Percentiles rank a stretch among this genome's conserved stretches.
Conservation (phyloP, 176 grass and related monocot genomes). For the Pharus latifolius region DNA sequence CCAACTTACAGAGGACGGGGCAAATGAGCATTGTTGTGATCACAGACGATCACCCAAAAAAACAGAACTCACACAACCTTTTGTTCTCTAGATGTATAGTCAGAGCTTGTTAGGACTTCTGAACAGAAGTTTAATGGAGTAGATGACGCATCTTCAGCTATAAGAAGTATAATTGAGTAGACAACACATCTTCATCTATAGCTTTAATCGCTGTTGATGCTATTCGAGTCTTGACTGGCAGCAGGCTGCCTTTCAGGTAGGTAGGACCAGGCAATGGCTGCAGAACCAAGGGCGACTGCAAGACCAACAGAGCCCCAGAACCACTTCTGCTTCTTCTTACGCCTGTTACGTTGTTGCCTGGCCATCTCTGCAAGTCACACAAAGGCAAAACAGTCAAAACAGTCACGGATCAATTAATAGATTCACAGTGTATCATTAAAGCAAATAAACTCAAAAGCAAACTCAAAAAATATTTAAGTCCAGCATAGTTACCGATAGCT, state of each 20-base stretch:
- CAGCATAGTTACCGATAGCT: slow-evolving; percentile 65
- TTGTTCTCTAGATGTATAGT: slow-evolving; percentile 13
- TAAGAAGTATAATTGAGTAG: slow-evolving; percentile 31
- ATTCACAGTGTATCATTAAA: neutral
- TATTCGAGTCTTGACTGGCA: slow-evolving; percentile 17
- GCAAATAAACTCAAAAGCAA: neutral
- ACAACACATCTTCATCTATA: slow-evolving; percentile 26
- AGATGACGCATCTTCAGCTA: too few species aligned
- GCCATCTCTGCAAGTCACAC: slow-evolving; percentile 56
- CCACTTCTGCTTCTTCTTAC: slow-evolving; percentile 77
- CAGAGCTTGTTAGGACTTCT: neutral
- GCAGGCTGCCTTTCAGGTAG: slow-evolving; percentile 33
- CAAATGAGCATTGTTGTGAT: slow-evolving; percentile 30
- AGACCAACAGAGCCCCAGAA: slow-evolving; percentile 84
- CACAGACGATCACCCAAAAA: slow-evolving; percentile 40
- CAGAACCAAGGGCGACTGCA: slow-evolving; percentile 58
- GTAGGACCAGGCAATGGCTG: slow-evolving; percentile 80
- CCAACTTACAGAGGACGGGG: slow-evolving; percentile 35
- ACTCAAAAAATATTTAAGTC: slow-evolving; percentile 4
- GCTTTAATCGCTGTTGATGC: slow-evolving; percentile 22
- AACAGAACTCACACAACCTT: slow-evolving; percentile 38
- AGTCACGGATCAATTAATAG: neutral
- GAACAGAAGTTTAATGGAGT: too few species aligned
- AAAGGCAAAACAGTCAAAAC: too few species aligned
- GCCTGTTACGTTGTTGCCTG: slow-evolving; percentile 55